Base-by-base conservation (phyloP, 2,329 filamentous ascomycete species). In the Scedosporium aurantiacum region DNA sequence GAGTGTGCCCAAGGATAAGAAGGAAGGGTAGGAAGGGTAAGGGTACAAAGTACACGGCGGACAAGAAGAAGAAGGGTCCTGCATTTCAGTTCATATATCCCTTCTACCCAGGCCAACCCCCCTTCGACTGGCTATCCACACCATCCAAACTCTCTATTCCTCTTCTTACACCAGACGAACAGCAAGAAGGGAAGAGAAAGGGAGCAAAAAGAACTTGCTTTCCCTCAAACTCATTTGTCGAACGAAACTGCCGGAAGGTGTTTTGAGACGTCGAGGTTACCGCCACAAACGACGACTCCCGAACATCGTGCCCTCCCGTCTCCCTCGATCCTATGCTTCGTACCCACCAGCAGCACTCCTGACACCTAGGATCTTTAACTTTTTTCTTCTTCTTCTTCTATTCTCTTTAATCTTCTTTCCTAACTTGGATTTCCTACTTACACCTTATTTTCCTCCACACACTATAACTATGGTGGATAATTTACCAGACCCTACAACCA, bases 71-170 rank as follows among this genome's bases (percentile, higher is more conserved):
- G 28, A 37, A 37, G 32, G 32, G 32, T 58, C 37, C 40, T 43
- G 21, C 57, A n/a, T 21, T 43, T 40, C 57, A 23, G 25, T 58
- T 58, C 57, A 58, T 27, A 58, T 58, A 58, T 25, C 40, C 23
- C 8, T n/a, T 43, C 37, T 58, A 40, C 57, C 57, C 57, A 58
- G 43, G 43, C 57, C 57, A 23, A 58, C 32, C 28, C 40, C 57
- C 32, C n/a, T 54, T 27, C 37, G 57, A 47, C 21, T 45, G 14
- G 21, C 32, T 25, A 45, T 21, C 28, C 57, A 47, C 57, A 58
- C 57, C 18, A 41, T 18, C 57, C 40, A 27, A 25, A 12, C 21
- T 58, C 57, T 37, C 40, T 43, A 6, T n/a, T 6, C 25, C 27
- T 23, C 32, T n/a, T 45, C 57, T 23, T 58, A 41, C 14, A 47